Percentiles rank a stretch among this genome's conserved stretches.
These are phyloP conservation scores for Ophioceras dolichostomum DNA, from an alignment of 2,329 filamentous ascomycete species.

Conservation along the genomic window DNA sequence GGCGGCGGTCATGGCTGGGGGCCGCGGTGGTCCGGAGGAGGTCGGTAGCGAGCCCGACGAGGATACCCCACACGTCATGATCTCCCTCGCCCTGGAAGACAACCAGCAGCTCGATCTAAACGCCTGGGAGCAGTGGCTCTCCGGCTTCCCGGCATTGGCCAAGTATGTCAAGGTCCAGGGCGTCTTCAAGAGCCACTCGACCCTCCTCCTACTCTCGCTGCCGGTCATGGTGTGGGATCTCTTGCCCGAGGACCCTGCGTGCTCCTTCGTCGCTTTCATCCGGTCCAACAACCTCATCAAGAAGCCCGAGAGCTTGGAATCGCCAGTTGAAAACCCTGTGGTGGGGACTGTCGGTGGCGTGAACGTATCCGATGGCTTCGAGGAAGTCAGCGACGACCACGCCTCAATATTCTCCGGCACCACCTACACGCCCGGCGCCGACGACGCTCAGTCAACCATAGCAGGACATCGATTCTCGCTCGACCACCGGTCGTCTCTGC, in stretches of 20 bases:
- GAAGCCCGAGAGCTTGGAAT: slow-evolving; percentile 13
- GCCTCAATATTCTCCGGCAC: slow-evolving; percentile 17
- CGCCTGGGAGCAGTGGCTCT: slow-evolving; percentile 46
- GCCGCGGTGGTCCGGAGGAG: slow-evolving; percentile 9
- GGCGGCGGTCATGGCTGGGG: slow-evolving; percentile 1
- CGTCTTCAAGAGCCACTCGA: slow-evolving; percentile 50
- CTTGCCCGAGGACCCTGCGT: slow-evolving; percentile 43
- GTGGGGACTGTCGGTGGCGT: slow-evolving; percentile 5
- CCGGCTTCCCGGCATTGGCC: slow-evolving; percentile 41
- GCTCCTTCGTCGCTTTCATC: slow-evolving; percentile 46
- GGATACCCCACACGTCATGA: slow-evolving; percentile 47
- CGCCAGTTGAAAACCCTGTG: not conserved
- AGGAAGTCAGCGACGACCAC: slow-evolving; percentile 9
- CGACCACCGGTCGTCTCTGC: not conserved
- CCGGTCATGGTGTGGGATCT: slow-evolving; percentile 49
- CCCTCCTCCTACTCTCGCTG: slow-evolving; percentile 42
- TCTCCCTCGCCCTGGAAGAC: slow-evolving; percentile 45
- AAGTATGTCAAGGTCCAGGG: slow-evolving; percentile 50
- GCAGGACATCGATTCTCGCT: too few species aligned
- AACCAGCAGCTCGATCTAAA: slow-evolving; percentile 44
- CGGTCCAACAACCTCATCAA: slow-evolving; percentile 41
- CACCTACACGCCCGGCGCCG: slow-evolving; percentile 14
- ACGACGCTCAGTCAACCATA: slow-evolving; percentile 8
- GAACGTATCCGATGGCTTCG: slow-evolving; percentile 5
- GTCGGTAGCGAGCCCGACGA: slow-evolving; percentile 33